Evolutionary conservation across 768 basidiomycete genomes (phyloP), one percentile per base, ranked within the genome.

Genomic region (Psilocybe azurescens): DNA sequence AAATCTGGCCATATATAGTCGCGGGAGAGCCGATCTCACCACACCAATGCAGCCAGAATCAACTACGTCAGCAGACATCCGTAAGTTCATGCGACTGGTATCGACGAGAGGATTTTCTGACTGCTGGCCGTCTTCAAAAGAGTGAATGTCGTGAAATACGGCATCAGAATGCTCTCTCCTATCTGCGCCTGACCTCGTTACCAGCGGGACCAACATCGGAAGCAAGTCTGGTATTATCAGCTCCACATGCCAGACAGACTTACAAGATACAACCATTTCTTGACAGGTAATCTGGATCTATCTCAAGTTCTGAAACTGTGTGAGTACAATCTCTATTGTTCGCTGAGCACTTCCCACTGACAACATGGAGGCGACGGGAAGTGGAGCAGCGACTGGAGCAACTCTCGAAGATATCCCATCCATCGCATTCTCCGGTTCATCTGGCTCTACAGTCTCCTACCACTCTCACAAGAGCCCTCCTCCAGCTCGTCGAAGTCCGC

Each of bases 361-460:
- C 33, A 33, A 33, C 5, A 33, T 33, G 33, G 33, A 3, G 13
- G n/a, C n/a, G 4, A 44, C 13, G 41, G 14, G 13, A 9, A 85
- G 83, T 18, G 83, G 82, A 5, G 84, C 84, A 1, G 83, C 84
- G 0, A 74, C 75, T 16, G 81, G 81, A 69, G 81, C 83, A 5
- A 79, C 82, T 1, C 65, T 75, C 41, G 76, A 81, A 65, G 84
- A 84, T 36, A 75, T 85, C 14, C 83, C 84, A 1, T 78, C 83
- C 1, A 75, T 79, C 36, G 84, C 83, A 0, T 84, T 83, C 72
- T 84, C 82, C 11, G 72, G 73, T 7, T 63, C 66, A 8, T 73
- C 76, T 2, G 81, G 76, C 7, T 72, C 77, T 0, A 73, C 78
- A 56, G 80, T 83, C 13, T 84, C 83, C 2, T 72, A 86, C 83